These are phyloP conservation scores for Pueraria montana DNA, from an alignment of 306 rosid species.

Conservation along the genomic window DNA sequence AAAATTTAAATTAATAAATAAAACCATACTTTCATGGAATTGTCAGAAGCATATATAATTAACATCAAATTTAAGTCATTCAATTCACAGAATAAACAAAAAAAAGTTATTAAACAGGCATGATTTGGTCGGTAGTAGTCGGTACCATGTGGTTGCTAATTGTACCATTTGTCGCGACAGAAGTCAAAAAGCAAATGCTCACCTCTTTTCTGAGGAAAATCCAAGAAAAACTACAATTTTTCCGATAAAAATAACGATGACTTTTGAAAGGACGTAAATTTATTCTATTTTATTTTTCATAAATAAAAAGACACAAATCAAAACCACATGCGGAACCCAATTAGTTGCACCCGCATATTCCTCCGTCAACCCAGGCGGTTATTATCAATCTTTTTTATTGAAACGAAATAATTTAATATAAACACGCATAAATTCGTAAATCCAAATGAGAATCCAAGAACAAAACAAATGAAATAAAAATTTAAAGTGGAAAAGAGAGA, in stretches of 20 bases:
- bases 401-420: neutral
- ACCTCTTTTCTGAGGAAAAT: conserved; percentile 5
- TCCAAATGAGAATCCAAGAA: neutral
- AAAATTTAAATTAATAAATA: conserved; percentile 11
- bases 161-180: neutral
- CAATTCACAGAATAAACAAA: conserved; percentile 1
- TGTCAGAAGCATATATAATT: conserved; percentile 18
- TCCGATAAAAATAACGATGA: neutral
- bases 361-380: neutral
- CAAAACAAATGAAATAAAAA: neutral
- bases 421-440: neutral
- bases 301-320: neutral
- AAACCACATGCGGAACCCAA: conserved; percentile 37
- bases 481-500: neutral
- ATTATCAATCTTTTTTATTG: neutral
- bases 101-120: neutral
- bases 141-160: conserved; percentile 38
- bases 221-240: conserved; percentile 4
- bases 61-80: neutral
- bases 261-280: neutral
- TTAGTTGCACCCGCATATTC: neutral
- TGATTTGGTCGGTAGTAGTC: conserved; percentile 43
- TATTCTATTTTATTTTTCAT: neutral
- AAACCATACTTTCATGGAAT: conserved; percentile 6
- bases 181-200: conserved; percentile 47